Evolutionary conservation across 495 filamentous ascomycete genomes (phyloP).

Genomic region (Penicillium cinerascens): DNA sequence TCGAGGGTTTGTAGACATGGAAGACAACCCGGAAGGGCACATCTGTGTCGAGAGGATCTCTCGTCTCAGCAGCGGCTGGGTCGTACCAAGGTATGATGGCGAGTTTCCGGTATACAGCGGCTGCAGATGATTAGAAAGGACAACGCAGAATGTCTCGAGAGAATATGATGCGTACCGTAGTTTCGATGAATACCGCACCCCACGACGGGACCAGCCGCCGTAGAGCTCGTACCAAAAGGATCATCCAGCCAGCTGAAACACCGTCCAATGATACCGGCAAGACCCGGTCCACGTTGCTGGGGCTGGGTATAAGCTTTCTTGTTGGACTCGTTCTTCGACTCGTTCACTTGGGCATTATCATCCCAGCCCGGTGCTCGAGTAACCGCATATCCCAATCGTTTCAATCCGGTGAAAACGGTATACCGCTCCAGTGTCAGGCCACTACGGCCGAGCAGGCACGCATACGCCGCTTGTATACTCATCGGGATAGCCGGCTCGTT

Average conservation of each 20-base stretch:
- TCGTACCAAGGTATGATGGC: constrained; percentile 72
- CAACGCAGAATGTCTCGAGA: neutral
- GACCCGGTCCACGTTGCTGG: constrained; percentile 24
- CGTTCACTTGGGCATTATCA: constrained; percentile 20
- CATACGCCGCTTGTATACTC: constrained; percentile 86
- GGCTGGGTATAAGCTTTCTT: constrained; percentile 5
- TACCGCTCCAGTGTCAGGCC: constrained; percentile 75
- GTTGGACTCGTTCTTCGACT: neutral
- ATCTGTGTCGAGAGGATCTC: constrained; percentile 17
- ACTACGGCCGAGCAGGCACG: constrained; percentile 65
- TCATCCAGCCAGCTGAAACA: constrained; percentile 35
- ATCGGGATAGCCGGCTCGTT: constrained; percentile 69
- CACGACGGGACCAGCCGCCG: constrained; percentile 64
- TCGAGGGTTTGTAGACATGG: constrained; percentile 75
- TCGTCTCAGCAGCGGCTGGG: constrained; percentile 33
- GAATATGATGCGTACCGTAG: constrained; percentile 49
- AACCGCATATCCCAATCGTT: constrained; percentile 77
- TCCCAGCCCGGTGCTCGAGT: constrained; percentile 61
- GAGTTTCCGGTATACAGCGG: constrained; percentile 71
- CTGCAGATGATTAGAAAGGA: constrained; percentile 20
- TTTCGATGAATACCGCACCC: constrained; percentile 72
- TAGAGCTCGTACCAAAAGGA: constrained; percentile 23
- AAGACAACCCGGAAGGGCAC: constrained; percentile 68
- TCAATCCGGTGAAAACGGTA: constrained; percentile 80
- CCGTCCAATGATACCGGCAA: constrained; percentile 32